Base-by-base conservation (phyloP, 345 rosid genomes). In the Salix udensis region DNA sequence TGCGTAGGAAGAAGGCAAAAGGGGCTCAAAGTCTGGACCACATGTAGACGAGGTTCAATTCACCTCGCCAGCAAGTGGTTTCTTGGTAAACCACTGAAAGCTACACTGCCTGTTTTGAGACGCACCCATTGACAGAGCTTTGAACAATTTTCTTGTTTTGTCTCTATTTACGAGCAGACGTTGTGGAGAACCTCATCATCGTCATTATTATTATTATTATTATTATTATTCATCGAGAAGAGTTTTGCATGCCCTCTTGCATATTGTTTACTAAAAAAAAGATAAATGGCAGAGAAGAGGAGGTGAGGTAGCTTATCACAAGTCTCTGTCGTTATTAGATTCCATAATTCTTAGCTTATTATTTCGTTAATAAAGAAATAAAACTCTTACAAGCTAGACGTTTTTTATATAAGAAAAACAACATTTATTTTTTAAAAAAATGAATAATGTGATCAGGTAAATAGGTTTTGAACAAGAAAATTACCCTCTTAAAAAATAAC, bases 1-100 rank as follows among this genome's bases (percentile, higher is more conserved):
- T 21, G 61, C 61, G 61, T 55, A 3, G 26, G n/a, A 21, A 42
- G 65, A 18, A 15, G 50, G 23, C 24, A 53, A 50, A 50, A 14
- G 62, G 78, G 75, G 64, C 8, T 21, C 61, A 21, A 7, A 7
- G n/a, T 53, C 61, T 7, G 24, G 60, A 53, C 60, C 60, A 21
- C 23, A 23, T 7, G 24, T 0, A 8, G 4, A 19, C 1, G 53
- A 19, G 12, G 30, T 73, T 71, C 86, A 67, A 74, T 70, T 80
- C 74, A 70, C 11, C 11, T 52, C 42, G 42, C 83, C 86, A 30
- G 52, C 77, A 52, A 67, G 62, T 74, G 36, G 46, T 61, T 16
- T 18, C 15, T n/a, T 72, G 31, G 16, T 15, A 58, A 71, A 61
- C 52, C 19, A 74, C 19, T 58, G 83, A 74, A 74, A 83, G 74